Conservation (phyloP, 23 red algal species). For the Gracilariopsis chorda region DNA sequence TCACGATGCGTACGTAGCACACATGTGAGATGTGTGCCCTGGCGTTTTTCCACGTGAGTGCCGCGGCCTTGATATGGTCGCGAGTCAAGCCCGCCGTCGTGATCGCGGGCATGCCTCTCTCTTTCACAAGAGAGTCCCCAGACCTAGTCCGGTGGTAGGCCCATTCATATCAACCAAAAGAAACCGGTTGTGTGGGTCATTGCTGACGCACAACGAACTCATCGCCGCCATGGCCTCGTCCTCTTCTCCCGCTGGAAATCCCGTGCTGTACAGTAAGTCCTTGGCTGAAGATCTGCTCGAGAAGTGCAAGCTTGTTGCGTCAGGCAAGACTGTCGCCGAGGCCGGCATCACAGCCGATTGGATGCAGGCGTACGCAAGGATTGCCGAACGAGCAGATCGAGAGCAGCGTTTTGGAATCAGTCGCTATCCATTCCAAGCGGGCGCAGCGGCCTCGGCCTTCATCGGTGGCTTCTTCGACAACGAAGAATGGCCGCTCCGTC, state of each 20-base stretch:
- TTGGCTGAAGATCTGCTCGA: not conserved
- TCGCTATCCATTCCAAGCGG: not conserved
- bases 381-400: not conserved
- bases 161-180: not conserved
- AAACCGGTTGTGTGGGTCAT: not conserved
- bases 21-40: no score
- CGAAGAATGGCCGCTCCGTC: not conserved
- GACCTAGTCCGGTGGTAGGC: not conserved
- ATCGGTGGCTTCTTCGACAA: not conserved
- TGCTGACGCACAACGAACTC: no score
- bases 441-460: not conserved
- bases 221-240: no score
- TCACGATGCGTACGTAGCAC: no score
- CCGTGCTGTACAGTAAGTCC: not conserved
- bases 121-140: constrained; percentile 2
- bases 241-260: no score
- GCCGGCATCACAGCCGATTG: not conserved
- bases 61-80: no score
- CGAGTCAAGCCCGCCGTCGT: no score
- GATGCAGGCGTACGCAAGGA: not conserved
- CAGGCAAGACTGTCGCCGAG: not conserved
- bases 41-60: no score
- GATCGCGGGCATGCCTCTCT: no score
- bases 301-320: not conserved
- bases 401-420: not conserved